Conservation (phyloP, 768 basidiomycete species). For the Cystobasidium tubakii region DNA sequence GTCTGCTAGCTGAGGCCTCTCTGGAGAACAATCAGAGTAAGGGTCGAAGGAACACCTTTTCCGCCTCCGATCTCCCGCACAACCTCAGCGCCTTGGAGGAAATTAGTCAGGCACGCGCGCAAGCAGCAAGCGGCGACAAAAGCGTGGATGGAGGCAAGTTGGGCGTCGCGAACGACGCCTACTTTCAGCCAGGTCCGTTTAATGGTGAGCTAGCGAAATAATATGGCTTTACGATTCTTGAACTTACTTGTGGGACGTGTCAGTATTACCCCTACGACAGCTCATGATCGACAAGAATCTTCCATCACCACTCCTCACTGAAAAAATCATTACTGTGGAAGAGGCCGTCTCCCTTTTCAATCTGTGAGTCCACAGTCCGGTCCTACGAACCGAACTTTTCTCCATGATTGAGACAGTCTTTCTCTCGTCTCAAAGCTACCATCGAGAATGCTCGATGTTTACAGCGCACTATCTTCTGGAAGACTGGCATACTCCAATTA, state of each 20-base stretch:
- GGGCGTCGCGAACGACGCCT: conserved; percentile 43
- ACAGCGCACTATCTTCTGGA: conserved; percentile 68
- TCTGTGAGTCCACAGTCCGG: conserved; percentile 54
- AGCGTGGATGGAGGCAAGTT: conserved; percentile 29
- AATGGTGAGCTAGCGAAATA: conserved; percentile 40
- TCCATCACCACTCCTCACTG: conserved; percentile 42
- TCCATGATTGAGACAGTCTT: no score
- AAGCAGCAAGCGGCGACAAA: neutral
- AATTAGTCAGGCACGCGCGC: neutral
- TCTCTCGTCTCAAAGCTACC: neutral
- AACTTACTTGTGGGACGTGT: no score
- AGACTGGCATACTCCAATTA: conserved; percentile 84
- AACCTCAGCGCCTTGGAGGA: conserved; percentile 1
- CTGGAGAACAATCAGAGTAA: conserved; percentile 26
- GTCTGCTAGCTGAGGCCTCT: conserved; percentile 29
- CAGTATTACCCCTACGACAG: conserved; percentile 43
- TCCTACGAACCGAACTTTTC: neutral
- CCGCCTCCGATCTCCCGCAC: neutral
- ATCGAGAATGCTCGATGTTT: conserved; percentile 46
- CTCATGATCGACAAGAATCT: conserved; percentile 45
- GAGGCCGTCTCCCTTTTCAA: conserved; percentile 87
- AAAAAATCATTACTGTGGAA: conserved; percentile 49
- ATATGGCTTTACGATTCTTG: no score
- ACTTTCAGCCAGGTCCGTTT: conserved; percentile 45
- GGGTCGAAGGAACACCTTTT: neutral